Base-by-base conservation (phyloP, 2,329 filamentous ascomycete genomes). In the Penicillium sp. region DNA sequence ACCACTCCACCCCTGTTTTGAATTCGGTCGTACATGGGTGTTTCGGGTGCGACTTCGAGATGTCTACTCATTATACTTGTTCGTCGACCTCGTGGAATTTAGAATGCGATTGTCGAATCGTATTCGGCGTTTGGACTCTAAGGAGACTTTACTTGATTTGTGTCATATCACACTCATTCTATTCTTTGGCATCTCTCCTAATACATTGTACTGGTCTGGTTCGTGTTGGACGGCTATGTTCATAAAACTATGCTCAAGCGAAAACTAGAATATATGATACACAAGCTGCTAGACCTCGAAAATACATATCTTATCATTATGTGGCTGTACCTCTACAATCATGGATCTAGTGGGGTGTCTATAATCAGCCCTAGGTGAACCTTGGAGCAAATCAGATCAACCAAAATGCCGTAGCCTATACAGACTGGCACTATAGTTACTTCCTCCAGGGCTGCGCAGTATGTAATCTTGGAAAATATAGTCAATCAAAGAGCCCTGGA, bases 61-160 rank as follows among this genome's bases (percentile, higher is more conserved):
- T 49, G 24, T 59, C 46, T 33, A 39, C 45, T 44, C n/a, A 39
- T 55, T 52, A 19, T 53, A 42, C 33, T 57, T 26, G 35, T 37
- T n/a, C n/a, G 21, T 49, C 39, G 45, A 22, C 42, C 46, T 45
- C 39, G 49, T 33, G 42, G 45, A 49, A 46, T 50, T 58, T 37
- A 55, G 31, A 61, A 48, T 57, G 52, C 48, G 39, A 42, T 42
- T 22, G 11, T 29, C n/a, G 45, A 8, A 19, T 56, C 26, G 44
- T 57, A 53, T 59, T 52, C 42, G 50, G 48, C 48, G 48, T 56
- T 61, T 49, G 45, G 45, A 29, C 46, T 29, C 49, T 11, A 51
- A 42, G 11, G 4, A 21, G 39, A 22, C 10, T 22, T 21, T 22
- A 21, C 19, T 42, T n/a, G 39, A 42, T 22, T 14, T 42, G 39